These are phyloP conservation scores for Rosa lucieae DNA, from an alignment of 306 rosid species.

Conservation along the genomic window DNA sequence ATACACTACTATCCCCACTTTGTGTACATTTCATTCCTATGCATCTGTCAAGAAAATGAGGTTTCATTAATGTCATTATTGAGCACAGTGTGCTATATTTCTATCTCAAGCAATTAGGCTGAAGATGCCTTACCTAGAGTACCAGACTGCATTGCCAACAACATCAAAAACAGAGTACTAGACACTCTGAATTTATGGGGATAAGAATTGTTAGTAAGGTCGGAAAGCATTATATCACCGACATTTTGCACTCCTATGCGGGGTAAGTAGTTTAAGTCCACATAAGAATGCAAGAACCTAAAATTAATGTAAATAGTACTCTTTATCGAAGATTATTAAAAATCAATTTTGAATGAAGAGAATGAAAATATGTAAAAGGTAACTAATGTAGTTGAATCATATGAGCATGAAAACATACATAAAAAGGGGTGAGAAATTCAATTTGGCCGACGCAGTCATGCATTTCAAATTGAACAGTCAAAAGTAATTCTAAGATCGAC, in stretches of 20 bases:
- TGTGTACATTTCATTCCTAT: not conserved
- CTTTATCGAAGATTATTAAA: too few species aligned
- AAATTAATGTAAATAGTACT: not conserved
- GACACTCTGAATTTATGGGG: too few species aligned
- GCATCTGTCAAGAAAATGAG: conserved; percentile 3
- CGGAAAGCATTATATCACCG: not conserved
- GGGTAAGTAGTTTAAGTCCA: too few species aligned
- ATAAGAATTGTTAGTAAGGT: not conserved
- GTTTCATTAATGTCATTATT: conserved; percentile 2
- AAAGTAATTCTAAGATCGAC: conserved; percentile 33
- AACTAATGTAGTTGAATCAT: not conserved
- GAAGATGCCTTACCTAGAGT: not conserved
- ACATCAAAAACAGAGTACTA: not conserved
- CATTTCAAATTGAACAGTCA: conserved; percentile 4
- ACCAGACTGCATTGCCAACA: not conserved
- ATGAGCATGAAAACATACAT: not conserved
- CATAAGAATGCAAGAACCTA: not conserved
- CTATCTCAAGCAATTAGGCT: not conserved
- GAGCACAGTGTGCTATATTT: not conserved
- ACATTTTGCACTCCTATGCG: not conserved
- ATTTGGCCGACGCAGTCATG: not conserved
- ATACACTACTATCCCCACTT: not conserved
- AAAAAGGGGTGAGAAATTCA: not conserved
- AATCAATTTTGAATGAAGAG: too few species aligned
- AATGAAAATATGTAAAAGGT: not conserved